Base-by-base conservation (phyloP, 208 protist genomes). In the Trypanosoma mega region DNA sequence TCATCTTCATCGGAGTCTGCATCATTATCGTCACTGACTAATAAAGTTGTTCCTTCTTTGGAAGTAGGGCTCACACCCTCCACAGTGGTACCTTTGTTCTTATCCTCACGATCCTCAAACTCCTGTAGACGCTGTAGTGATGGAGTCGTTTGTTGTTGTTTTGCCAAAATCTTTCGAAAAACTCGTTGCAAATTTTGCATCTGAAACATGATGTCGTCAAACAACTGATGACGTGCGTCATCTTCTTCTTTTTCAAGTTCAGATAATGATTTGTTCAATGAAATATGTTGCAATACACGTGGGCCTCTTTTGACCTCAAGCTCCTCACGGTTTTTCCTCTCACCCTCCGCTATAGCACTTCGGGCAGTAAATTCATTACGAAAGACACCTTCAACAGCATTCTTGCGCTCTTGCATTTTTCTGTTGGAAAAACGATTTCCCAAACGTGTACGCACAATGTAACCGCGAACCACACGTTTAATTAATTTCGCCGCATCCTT, bases 61-160 rank as follows among this genome's bases (percentile, higher is more conserved):
- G 59, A 50, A 27, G 49, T 27, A 51, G 37, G 18, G 0, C 36
- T 26, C 34, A 67, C 23, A 27, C 67, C 24, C 14, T 20, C 16
- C 9, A 12, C 36, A 36, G 9, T 11, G 16, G 18, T 18, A 56
- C 16, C 26, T 16, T 33, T 51, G 46, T 20, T 51, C n/a, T 9
- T 33, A 8, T 45, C 52, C 12, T 77, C 65, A 31, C 72, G 70
- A 29, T 66, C 47, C 65, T 77, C 71, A 18, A 68, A 65, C 3
- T 60, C 44, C 45, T 54, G 57, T 20, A 77, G 18, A 24, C 26
- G 2, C 29, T 51, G 12, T 20, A 49, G 18, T 20, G 45, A 49
- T 11, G 45, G 45, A 20, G 45, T 20, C 45, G 16, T 12, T 11
- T 49, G n/a, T 20, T 20, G 8, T 0, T 49, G 45, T 20, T 20